phyloP scores from a whole-genome alignment of 2,329 filamentous ascomycete genomes.

The Trichoderma aggressivum region DNA sequence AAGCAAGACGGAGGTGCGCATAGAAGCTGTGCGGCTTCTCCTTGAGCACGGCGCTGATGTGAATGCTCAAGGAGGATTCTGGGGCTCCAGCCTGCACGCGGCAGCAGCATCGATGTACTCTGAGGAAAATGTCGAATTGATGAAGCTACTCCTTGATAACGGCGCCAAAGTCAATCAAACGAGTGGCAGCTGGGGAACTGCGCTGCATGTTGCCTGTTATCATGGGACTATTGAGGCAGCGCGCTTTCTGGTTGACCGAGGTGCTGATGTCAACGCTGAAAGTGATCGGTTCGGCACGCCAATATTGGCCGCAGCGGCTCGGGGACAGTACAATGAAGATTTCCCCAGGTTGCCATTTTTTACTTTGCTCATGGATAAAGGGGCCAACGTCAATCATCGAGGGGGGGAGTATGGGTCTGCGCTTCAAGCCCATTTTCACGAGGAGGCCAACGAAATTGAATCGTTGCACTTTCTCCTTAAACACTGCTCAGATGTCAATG shows the following conservation, averaged over 20 bases:
- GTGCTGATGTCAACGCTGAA: not conserved
- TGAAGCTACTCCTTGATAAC: not conserved
- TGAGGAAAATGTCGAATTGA: not conserved
- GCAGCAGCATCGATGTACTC: not conserved
- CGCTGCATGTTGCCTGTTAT: not conserved
- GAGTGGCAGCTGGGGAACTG: not conserved
- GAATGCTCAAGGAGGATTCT: not conserved
- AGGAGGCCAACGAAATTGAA: rapidly evolving
- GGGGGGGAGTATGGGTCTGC: not conserved
- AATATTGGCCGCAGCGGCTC: not conserved
- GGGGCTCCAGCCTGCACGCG: not conserved
- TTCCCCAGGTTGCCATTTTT: too few relatives aligned
- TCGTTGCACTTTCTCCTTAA: not conserved
- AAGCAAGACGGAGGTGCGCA: too few relatives aligned
- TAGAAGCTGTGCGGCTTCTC: too few relatives aligned
- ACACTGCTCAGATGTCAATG: not conserved
- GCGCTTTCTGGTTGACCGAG: not conserved
- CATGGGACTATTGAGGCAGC: not conserved
- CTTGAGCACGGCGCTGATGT: not conserved
- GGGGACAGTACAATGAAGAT: not conserved
- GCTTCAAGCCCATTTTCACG: not conserved
- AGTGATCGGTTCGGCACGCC: not conserved
- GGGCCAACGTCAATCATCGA: not conserved
- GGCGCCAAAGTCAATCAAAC: not conserved
- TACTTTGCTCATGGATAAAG: not conserved